Base-by-base conservation (phyloP, 768 basidiomycete genomes). In the Phallus indusiatus region DNA sequence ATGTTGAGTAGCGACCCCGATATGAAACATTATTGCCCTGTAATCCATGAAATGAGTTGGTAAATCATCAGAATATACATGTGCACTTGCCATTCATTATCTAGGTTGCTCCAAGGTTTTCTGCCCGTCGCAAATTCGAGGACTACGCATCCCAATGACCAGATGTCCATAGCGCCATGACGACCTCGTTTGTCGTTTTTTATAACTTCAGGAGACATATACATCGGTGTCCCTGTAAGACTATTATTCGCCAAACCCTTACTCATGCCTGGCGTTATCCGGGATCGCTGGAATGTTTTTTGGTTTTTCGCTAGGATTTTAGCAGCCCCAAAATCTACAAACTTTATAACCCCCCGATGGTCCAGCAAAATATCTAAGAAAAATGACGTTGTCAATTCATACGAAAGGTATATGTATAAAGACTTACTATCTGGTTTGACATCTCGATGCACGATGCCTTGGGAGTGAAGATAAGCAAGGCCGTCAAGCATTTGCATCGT, bases 1-100 rank as follows among this genome's bases (percentile, higher is more conserved):
- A 67, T 96, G 93, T 65, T 98, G 89, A 2, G 93, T 95, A 7
- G 94, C 90, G 49, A 96, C 91, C 49, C 95, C 95, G 59, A 97
- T 96, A 68, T 95, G 94, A 77, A 95, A 98, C 95, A 97, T 97
- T 73, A 97, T 95, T n/a, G 95, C 94, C 94, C 94, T 95, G 65
- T 42, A 4, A 24, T n/a, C 2, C n/a, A n/a, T 1, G 16, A 52
- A 54, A 36, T 21, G 55, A 62, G 33, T 52, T 57, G 47, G 67
- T 48, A 28, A 54, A 35, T 12, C 18, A 18, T 17, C 49, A 9
- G 33, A 56, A 33, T 34, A 46, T 42, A 51, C 36, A 33, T 33
- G 16, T 24, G 11, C 8, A 62, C 82, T 62, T 63, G 94, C 96
- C 96, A 99, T 81, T 99, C 96, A 65, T 99, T 99, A 70, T 99